phyloP scores from a whole-genome alignment of 306 rosid species.

The Prosopis cineraria region DNA sequence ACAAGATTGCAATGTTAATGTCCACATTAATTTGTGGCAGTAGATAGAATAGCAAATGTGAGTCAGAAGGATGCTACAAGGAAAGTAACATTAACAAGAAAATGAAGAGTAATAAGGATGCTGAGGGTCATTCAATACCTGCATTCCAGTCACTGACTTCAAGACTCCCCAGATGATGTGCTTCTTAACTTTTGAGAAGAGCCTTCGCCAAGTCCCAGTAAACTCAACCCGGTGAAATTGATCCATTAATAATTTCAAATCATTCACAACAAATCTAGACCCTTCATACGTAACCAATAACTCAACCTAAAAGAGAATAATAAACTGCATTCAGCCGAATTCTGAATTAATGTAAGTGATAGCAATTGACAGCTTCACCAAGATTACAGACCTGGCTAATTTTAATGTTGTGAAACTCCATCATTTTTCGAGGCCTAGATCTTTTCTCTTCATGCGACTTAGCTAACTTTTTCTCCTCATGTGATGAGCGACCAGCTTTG shows the following conservation, averaged over 20 bases:
- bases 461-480: constrained; percentile 84
- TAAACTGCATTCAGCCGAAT: constrained; percentile 22
- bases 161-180: constrained; percentile 99
- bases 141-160: constrained; percentile 99
- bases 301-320: constrained; percentile 67
- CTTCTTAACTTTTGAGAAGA: constrained; percentile 94
- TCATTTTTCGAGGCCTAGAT: constrained; percentile 91
- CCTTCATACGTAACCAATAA: constrained; percentile 91
- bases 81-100: constrained; percentile 22
- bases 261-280: constrained; percentile 92
- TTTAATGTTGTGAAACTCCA: constrained; percentile 96
- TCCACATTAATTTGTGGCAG: constrained; percentile 16
- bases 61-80: constrained; percentile 9
- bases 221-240: constrained; percentile 89
- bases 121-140: constrained; percentile 56
- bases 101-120: constrained; percentile 22
- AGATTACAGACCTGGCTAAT: constrained; percentile 88
- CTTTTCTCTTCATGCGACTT: constrained; percentile 87
- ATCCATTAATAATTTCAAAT: constrained; percentile 97
- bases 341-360: constrained; percentile 22
- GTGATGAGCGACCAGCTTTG: constrained; percentile 84
- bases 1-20: not conserved
- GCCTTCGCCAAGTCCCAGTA: constrained; percentile 97
- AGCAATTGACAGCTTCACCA: constrained; percentile 23
- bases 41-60: constrained; percentile 1